These are phyloP conservation scores for Suillus placidus DNA, from an alignment of 768 basidiomycete species.

Conservation along the genomic window DNA sequence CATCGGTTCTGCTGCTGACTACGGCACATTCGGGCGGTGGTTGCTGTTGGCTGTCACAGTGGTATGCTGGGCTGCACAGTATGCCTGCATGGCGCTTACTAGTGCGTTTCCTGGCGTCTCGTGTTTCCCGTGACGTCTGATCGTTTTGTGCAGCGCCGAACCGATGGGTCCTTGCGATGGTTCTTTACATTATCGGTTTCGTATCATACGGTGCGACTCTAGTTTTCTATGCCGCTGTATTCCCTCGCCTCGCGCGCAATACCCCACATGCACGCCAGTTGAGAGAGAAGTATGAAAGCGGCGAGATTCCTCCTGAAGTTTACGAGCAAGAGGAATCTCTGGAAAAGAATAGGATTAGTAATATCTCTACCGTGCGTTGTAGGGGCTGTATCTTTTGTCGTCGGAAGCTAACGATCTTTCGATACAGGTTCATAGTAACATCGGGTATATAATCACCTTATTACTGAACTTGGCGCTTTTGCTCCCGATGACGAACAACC, in stretches of 20 bases:
- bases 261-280: slow-evolving; percentile 63
- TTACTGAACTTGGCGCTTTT: slow-evolving; percentile 72
- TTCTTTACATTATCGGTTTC: slow-evolving; percentile 76
- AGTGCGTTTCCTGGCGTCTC: slow-evolving; percentile 41
- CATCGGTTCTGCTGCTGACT: slow-evolving; percentile 50
- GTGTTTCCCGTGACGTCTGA: background rate
- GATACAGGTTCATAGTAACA: slow-evolving; percentile 69
- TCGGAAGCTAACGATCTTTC: background rate
- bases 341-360: slow-evolving; percentile 85
- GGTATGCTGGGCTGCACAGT: slow-evolving; percentile 82
- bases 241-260: slow-evolving; percentile 82
- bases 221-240: slow-evolving; percentile 78
- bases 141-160: slow-evolving; percentile 48
- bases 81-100: slow-evolving; percentile 73
- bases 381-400: background rate
- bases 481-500: slow-evolving; percentile 55
- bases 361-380: slow-evolving; percentile 70
- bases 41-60: slow-evolving; percentile 69
- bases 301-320: slow-evolving; percentile 59
- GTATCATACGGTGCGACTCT: slow-evolving; percentile 79
- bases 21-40: slow-evolving; percentile 69
- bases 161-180: slow-evolving; percentile 79
- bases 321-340: slow-evolving; percentile 77
- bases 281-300: slow-evolving; percentile 56
- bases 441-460: slow-evolving; percentile 70